Percentiles rank a stretch among this genome's conserved stretches.
Conservation (phyloP, 306 rosid genomes). For the Trifolium dubium region DNA sequence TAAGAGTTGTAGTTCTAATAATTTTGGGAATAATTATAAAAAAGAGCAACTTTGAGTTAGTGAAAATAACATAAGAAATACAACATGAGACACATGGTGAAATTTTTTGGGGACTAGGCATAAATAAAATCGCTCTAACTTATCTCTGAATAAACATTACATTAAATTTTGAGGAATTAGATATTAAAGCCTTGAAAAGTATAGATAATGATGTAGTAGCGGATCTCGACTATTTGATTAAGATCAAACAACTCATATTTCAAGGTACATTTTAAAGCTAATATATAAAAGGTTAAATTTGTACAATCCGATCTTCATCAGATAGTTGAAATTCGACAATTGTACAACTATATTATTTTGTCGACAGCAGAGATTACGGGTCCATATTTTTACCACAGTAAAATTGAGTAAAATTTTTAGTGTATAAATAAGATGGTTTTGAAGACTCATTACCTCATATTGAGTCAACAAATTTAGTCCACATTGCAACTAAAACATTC, state of each 20-base stretch:
- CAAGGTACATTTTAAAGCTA: neutral
- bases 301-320: neutral
- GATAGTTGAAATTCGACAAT: neutral
- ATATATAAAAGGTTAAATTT: neutral
- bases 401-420: neutral
- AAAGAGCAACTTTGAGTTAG: too few relatives aligned
- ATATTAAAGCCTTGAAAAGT: neutral
- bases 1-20: too few relatives aligned
- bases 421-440: conserved; percentile 32
- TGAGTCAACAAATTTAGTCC: conserved; percentile 39
- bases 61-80: neutral
- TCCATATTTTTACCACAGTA: neutral
- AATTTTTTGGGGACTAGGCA: neutral
- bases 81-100: neutral
- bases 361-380: neutral
- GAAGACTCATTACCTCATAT: conserved; percentile 41
- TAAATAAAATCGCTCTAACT: neutral
- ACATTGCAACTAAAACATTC: conserved; percentile 23
- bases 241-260: neutral
- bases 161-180: neutral
- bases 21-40: too few relatives aligned
- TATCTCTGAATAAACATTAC: neutral
- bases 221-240: neutral
- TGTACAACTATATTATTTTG: neutral
- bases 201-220: too few relatives aligned